Percentiles rank a stretch among this genome's conserved stretches.
Conservation (phyloP, 306 rosid species). For the Prunus fruticosa region DNA sequence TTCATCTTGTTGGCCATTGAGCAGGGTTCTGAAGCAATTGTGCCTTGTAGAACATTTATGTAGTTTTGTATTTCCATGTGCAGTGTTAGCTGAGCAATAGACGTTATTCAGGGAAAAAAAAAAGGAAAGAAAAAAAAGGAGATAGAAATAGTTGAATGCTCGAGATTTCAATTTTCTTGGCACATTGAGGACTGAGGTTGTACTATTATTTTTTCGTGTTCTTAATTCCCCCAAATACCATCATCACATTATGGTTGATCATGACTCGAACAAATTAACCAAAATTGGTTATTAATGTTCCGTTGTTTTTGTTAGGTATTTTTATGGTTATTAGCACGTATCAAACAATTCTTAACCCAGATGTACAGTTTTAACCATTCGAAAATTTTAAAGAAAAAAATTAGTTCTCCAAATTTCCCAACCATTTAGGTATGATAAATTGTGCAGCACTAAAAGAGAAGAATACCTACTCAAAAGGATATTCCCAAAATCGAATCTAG, state of each 20-base stretch:
- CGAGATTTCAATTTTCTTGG: neutral
- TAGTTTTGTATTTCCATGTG: constrained; percentile 30
- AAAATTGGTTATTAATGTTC: no score
- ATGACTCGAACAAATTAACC: no score
- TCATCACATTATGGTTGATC: neutral
- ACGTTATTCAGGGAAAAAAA: neutral
- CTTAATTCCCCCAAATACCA: neutral
- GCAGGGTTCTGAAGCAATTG: constrained; percentile 8
- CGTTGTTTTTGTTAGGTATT: no score
- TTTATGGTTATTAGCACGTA: no score
- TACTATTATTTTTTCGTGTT: neutral
- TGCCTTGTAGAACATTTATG: constrained; percentile 30
- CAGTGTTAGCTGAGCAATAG: constrained; percentile 17
- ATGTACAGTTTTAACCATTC: no score
- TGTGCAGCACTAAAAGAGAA: no score
- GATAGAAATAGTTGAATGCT: neutral
- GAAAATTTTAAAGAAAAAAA: no score
- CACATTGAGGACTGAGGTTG: neutral
- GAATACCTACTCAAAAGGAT: no score
- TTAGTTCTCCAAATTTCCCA: no score
- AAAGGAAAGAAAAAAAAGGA: neutral
- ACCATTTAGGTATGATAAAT: no score
- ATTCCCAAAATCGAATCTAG: no score
- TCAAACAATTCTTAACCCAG: no score
- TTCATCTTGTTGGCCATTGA: neutral